A percentile compares a stretch with the other conserved stretches of the same genome.
These are phyloP conservation scores for Fraxinus pennsylvanica DNA, from an alignment of 257 asterid species.

Conservation along the genomic window DNA sequence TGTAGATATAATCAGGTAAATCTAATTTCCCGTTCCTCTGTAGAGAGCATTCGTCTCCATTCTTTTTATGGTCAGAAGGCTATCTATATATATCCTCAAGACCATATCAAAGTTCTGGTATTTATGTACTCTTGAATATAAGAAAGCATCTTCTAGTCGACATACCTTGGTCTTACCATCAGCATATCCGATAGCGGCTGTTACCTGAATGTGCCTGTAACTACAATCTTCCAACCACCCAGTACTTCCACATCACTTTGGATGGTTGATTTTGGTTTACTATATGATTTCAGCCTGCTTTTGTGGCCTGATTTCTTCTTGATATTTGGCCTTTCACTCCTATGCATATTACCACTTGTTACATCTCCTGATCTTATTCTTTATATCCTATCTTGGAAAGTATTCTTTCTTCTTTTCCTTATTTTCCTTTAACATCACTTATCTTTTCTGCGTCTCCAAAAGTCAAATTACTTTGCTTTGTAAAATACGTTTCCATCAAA, in stretches of 20 bases:
- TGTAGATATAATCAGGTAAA: not conserved
- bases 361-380: not conserved
- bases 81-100: not conserved
- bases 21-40: not conserved
- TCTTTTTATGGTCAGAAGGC: not conserved
- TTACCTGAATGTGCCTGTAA: not conserved
- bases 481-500: not conserved
- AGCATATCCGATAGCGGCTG: not conserved
- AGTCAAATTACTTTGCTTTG: not conserved
- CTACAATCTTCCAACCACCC: not conserved
- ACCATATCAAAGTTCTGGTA: constrained; percentile 8
- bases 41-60: not conserved
- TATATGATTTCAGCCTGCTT: not conserved
- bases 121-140: not conserved
- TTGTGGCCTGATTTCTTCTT: not conserved
- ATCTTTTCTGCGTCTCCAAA: not conserved
- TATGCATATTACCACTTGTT: not conserved
- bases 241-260: not conserved
- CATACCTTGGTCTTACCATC: constrained; percentile 1
- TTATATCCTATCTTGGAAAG: not conserved
- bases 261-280: not conserved
- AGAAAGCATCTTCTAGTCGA: not conserved
- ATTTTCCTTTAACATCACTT: not conserved
- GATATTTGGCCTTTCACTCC: not conserved
- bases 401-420: not conserved